Evolutionary conservation across 2,329 filamentous ascomycete genomes (phyloP), one percentile per base, ranked within the genome.

Genomic region (Penicillium hesseltinei): DNA sequence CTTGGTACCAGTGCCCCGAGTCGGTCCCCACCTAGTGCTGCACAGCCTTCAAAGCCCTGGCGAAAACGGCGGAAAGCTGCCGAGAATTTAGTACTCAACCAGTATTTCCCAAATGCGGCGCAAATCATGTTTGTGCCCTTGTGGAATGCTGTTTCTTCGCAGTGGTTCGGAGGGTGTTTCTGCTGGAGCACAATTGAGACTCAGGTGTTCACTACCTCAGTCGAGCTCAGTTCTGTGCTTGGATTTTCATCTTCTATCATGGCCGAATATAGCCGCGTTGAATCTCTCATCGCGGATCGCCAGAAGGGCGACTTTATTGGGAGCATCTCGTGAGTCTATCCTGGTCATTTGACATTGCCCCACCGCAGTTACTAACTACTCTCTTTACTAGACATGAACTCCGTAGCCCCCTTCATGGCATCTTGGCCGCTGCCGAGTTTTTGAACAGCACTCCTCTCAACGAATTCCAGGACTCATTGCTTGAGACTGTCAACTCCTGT

Each of bases 51-150:
- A n/a, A 70, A 66, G 21, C 51, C 62, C 5, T 46, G 58, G 15
- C 58, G 59, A 5, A 72, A 66, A 53, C 69, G 67, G 46, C 67
- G 71, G 64, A 66, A 71, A 62, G 67, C 70, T 47, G 54, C 68
- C 19, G 70, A 80, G 65, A 75, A 74, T 48, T 64, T 67, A 6
- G 63, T 75, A 44, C 66, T 81, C 9, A 75, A 75, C 27, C 68
- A 72, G 21, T 76, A 78, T 53, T 82, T 84, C 46, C 80, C 80
- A 0, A 72, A 72, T 23, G 77, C 78, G 1, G 71, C 75, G 1
- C 80, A 80, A 48, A 69, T 83, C 5, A 73, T 82, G 4, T 82
- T 83, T 56, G 68, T 82, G 6, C 81, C 81, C 0, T 62, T 83
- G 0, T 83, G 80, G 77, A 81, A 83, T 62, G 75, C 77, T 17